These are phyloP conservation scores for Iodosphaeria phyllophila DNA, from an alignment of 2,329 filamentous ascomycete genomes.

Conservation along the genomic window DNA sequence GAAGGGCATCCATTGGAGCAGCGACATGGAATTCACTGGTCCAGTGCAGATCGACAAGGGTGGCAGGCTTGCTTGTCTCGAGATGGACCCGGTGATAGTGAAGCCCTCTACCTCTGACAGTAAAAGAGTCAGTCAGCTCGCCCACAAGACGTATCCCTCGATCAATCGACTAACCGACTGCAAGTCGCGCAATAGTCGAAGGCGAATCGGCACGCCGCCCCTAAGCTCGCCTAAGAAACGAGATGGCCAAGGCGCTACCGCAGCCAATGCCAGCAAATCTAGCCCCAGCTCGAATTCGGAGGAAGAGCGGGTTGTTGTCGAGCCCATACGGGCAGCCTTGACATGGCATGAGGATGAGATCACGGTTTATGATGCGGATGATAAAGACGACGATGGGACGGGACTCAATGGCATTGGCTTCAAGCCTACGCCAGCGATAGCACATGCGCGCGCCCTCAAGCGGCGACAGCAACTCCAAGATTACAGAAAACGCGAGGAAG, in stretches of 20 bases:
- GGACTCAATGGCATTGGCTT: constrained; percentile 52
- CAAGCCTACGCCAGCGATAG: constrained; percentile 41
- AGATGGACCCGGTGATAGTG: constrained; percentile 4
- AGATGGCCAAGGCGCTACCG: too few species aligned
- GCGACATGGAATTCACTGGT: constrained; percentile 3
- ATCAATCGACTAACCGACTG: constrained; percentile 20
- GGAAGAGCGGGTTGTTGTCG: constrained; percentile 20
- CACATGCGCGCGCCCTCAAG: constrained; percentile 35
- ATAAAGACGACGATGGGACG: constrained; percentile 46
- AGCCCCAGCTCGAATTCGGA: constrained; percentile 8
- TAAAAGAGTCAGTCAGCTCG: constrained; percentile 7
- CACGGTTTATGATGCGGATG: constrained; percentile 44
- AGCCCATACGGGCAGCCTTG: constrained; percentile 36
- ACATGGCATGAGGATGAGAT: constrained; percentile 54
- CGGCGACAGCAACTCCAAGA: constrained; percentile 42
- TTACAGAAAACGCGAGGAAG: constrained; percentile 41
- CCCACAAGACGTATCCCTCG: constrained; percentile 18
- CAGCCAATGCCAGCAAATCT: too few species aligned
- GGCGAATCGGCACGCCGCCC: constrained; percentile 11
- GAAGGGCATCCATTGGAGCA: constrained; percentile 2
- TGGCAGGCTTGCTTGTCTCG: constrained; percentile 6
- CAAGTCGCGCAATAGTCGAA: constrained; percentile 16
- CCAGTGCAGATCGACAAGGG: constrained; percentile 5
- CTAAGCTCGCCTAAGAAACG: too few species aligned
- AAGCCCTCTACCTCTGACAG: constrained; percentile 2